Percentiles rank a stretch among this genome's conserved stretches.
Evolutionary conservation across 1,284 basidiomycete species (phyloP).

Genomic region (Heterobasidion parviporum): DNA sequence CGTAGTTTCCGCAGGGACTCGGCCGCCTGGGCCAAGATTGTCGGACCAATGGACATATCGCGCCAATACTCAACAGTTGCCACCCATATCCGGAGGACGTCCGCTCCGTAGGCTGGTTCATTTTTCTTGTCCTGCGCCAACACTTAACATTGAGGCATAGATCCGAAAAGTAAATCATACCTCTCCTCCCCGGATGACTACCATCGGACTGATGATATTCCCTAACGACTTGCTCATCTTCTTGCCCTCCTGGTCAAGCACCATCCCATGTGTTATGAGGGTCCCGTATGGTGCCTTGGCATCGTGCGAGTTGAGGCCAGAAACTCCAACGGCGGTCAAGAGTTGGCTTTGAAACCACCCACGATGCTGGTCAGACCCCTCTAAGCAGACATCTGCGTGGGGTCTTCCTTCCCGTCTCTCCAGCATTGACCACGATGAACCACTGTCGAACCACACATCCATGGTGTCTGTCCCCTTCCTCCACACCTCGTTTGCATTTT

Average conservation of each 20-base stretch:
- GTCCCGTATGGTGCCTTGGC: slow-evolving; percentile 64
- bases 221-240: slow-evolving; percentile 99
- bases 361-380: slow-evolving; percentile 96
- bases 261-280: slow-evolving; percentile 95
- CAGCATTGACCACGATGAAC: slow-evolving; percentile 89
- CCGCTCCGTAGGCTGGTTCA: slow-evolving; percentile 78
- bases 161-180: slow-evolving; percentile 32
- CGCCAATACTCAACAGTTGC: slow-evolving; percentile 87
- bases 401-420: slow-evolving; percentile 18
- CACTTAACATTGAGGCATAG: background rate
- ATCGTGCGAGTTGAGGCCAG: slow-evolving; percentile 12
- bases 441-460: slow-evolving; percentile 99
- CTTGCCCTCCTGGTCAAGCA: slow-evolving; percentile 83
- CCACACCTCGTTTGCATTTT: slow-evolving; percentile 40
- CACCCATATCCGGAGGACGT: slow-evolving; percentile 87
- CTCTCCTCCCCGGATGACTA: slow-evolving; percentile 72
- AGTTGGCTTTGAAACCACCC: slow-evolving; percentile 99
- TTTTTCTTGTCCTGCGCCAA: slow-evolving; percentile 51
- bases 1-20: slow-evolving; percentile 83
- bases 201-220: slow-evolving; percentile 85
- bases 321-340: slow-evolving; percentile 70
- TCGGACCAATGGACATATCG: slow-evolving; percentile 82
- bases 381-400: slow-evolving; percentile 86
- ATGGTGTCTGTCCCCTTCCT: slow-evolving; percentile 88
- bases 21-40: slow-evolving; percentile 69